These are phyloP conservation scores for Podospora appendiculata DNA, from an alignment of 495 filamentous ascomycete genomes.

Conservation along the genomic window DNA sequence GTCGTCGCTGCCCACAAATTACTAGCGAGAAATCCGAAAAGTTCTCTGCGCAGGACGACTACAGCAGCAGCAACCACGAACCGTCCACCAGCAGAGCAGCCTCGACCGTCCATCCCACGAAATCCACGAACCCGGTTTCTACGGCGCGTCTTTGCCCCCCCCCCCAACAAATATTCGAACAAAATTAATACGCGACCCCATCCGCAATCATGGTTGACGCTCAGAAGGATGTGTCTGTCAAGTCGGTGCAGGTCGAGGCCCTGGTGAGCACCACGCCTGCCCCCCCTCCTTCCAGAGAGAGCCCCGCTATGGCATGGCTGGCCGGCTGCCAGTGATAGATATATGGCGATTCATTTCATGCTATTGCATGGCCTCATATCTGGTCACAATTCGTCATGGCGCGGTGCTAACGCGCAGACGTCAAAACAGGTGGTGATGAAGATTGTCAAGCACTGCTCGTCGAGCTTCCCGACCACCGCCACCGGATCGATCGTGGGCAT, in stretches of 20 bases:
- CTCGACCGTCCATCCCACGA: constrained; percentile 6
- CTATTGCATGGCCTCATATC: constrained; percentile 1
- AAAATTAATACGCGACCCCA: not conserved
- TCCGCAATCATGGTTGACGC: constrained; percentile 33
- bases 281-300: not conserved
- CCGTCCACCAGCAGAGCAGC: not conserved
- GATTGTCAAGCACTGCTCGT: constrained; percentile 86
- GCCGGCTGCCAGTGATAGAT: not conserved
- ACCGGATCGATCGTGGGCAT: constrained; percentile 90
- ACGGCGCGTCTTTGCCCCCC: not conserved
- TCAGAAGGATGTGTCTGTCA: constrained; percentile 55
- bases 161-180: no score
- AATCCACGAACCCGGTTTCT: not conserved
- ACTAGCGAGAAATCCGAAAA: constrained; percentile 19
- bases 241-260: constrained; percentile 78
- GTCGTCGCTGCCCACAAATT: constrained; percentile 24
- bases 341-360: not conserved
- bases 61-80: not conserved
- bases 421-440: constrained; percentile 79
- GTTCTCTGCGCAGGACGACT: constrained; percentile 4
- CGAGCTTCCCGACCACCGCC: constrained; percentile 79
- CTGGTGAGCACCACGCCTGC: constrained; percentile 44
- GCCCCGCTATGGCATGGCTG: constrained; percentile 11
- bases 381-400: not conserved
- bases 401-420: constrained; percentile 8